Evolutionary conservation across 768 basidiomycete species (phyloP), one percentile per base, ranked within the genome.

Genomic region (Xerocomus spinulosus): DNA sequence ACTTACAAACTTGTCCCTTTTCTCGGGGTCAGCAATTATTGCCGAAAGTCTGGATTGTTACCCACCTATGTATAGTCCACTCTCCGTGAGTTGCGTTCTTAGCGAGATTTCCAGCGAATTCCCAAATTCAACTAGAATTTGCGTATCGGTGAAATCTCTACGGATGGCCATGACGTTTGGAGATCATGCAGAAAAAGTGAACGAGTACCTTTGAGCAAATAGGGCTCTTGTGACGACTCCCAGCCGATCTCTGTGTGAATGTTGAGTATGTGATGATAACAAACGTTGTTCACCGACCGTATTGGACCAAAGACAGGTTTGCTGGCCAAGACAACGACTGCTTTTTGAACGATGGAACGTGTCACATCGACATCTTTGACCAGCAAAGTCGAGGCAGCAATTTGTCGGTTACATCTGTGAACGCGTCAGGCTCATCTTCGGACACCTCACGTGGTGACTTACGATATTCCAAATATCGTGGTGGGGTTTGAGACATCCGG

Each of bases 381-480:
- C 4, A 92, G 72, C 24, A 99, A 75, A 20, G 83, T 75, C 0
- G 85, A 77, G 2, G 93, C 74, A 9, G 89, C 73, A 28, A 99
- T 92, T 72, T 99, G 96, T 41, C 94, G 91, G 58, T 98, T 97
- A 64, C 94, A 95, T 58, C 91, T 93, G 49, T 9, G 41, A 38
- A 46, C 36, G 15, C 17, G 9, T 40, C 53, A 20, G 44, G 36
- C 52, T 28, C 12, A 21, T 39, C 23, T 44, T 44, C 34, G 15
- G 47, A 33, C 3, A 21, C 15, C 20, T 45, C 12, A 26, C 9
- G 26, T 29, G 37, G 17, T 18, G 10, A 54, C 67, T 46, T 37
- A 95, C 82, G 94, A 97, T 62, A 99, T 98, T 29, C 95, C 96
- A 61, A 98, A 99, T 32, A 98, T 71, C 4, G 96, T 98, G 15